Evolutionary conservation across 495 filamentous ascomycete species (phyloP).

Genomic region (Hypoxylon intermedium): DNA sequence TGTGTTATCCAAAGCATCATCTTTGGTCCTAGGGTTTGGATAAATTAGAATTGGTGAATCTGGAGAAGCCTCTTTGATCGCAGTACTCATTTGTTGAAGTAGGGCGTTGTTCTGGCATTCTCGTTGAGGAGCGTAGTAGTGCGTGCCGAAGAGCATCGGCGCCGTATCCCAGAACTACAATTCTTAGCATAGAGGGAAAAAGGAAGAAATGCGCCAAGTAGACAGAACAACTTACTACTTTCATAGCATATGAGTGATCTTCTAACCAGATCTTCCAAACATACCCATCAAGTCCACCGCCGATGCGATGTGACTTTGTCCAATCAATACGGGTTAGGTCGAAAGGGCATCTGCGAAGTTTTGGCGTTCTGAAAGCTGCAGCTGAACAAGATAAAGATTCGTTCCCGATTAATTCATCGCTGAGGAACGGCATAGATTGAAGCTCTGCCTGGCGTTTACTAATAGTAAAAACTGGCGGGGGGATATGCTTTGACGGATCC

Average conservation of each 20-base stretch:
- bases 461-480: no score
- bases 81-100: constrained; percentile 8
- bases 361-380: constrained; percentile 8
- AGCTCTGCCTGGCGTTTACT: no score
- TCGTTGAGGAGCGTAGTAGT: constrained; percentile 9
- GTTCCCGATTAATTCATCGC: background rate
- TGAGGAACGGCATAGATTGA: background rate
- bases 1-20: no score
- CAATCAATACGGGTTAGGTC: constrained; percentile 10
- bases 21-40: no score
- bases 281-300: constrained; percentile 3
- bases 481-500: no score
- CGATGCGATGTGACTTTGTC: background rate
- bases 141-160: background rate
- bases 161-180: constrained; percentile 16
- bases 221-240: constrained; percentile 5
- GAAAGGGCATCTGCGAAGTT: no score
- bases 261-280: constrained; percentile 13
- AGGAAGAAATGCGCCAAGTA: background rate
- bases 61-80: constrained; percentile 3
- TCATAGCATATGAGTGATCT: constrained; percentile 5
- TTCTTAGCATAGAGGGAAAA: constrained; percentile 7
- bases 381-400: background rate
- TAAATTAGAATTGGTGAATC: no score
- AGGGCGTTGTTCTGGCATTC: constrained; percentile 12